A percentile compares a stretch with the other conserved stretches of the same genome.
Conservation (phyloP, 179 eudicot species). For the Beta macrorhiza region DNA sequence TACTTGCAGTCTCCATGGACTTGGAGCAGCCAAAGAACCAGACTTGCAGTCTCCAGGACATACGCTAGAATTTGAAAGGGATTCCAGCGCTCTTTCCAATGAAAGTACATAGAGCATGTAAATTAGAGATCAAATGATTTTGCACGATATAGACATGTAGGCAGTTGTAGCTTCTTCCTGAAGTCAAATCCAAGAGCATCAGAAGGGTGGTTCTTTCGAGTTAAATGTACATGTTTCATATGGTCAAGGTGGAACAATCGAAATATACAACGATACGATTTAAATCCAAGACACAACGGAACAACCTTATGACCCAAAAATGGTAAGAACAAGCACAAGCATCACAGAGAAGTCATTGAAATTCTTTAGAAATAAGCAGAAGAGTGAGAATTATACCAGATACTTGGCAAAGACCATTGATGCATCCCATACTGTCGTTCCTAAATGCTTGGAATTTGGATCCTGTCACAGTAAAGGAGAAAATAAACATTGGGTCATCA, state of each 20-base stretch:
- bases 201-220: not conserved
- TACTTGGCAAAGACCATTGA: slow-evolving; percentile 89
- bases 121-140: not conserved
- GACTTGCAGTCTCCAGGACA: too few species aligned
- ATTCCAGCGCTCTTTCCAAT: not conserved
- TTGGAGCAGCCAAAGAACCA: not conserved
- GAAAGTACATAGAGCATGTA: not conserved
- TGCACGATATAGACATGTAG: not conserved
- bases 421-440: slow-evolving; percentile 98
- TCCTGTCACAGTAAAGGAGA: slow-evolving; percentile 46
- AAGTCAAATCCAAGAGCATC: not conserved
- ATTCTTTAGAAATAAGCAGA: not conserved
- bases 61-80: not conserved
- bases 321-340: slow-evolving; percentile 2
- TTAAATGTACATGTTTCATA: not conserved
- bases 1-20: not conserved
- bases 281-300: not conserved
- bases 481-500: slow-evolving; percentile 11
- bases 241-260: not conserved
- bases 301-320: not conserved
- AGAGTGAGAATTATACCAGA: slow-evolving; percentile 48
- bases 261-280: not conserved
- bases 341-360: not conserved
- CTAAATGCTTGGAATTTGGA: slow-evolving; percentile 93
- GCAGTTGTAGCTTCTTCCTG: not conserved